A percentile compares a stretch with the other conserved stretches of the same genome.
Evolutionary conservation across 108 stramenopile species (phyloP).

Genomic region (Conticribra weissflogii): DNA sequence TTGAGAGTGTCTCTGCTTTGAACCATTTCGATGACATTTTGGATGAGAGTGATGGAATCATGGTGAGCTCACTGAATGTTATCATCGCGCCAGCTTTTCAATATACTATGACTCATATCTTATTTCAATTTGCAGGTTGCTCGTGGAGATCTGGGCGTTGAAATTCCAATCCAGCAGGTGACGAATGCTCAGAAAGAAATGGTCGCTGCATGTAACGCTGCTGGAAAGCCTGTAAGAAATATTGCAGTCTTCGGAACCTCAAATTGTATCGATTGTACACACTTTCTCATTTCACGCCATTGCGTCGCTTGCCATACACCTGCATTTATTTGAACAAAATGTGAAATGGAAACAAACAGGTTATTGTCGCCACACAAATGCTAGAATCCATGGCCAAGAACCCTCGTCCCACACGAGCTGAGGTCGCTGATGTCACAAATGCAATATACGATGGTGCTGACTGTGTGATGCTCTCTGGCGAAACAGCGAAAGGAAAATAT

Average conservation of each 20-base stretch:
- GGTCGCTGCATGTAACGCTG: constrained; percentile 92
- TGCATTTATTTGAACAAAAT: not conserved
- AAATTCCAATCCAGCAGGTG: constrained; percentile 93
- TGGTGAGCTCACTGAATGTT: constrained; percentile 62
- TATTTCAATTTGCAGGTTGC: constrained; percentile 28
- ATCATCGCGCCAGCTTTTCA: not conserved
- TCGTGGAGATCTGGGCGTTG: constrained; percentile 87
- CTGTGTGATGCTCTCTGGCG: constrained; percentile 97
- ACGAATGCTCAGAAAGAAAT: constrained; percentile 98
- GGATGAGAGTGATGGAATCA: constrained; percentile 87
- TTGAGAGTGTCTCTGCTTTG: constrained; percentile 79
- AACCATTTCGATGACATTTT: constrained; percentile 91
- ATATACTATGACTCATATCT: not conserved
- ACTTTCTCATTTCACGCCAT: no score
- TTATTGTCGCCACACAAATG: constrained; percentile 98
- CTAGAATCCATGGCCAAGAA: constrained; percentile 97
- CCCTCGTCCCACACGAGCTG: constrained; percentile 97
- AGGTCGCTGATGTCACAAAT: constrained; percentile 98
- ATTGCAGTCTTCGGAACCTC: no score
- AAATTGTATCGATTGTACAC: no score
- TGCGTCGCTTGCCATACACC: not conserved
- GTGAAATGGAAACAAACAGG: not conserved
- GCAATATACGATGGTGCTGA: constrained; percentile 99
- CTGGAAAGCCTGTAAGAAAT: constrained; percentile 86
- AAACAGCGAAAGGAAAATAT: constrained; percentile 98